Base-by-base conservation (phyloP, 202 grass and related monocot genomes). In the Schoenoplectus tabernaemontani region DNA sequence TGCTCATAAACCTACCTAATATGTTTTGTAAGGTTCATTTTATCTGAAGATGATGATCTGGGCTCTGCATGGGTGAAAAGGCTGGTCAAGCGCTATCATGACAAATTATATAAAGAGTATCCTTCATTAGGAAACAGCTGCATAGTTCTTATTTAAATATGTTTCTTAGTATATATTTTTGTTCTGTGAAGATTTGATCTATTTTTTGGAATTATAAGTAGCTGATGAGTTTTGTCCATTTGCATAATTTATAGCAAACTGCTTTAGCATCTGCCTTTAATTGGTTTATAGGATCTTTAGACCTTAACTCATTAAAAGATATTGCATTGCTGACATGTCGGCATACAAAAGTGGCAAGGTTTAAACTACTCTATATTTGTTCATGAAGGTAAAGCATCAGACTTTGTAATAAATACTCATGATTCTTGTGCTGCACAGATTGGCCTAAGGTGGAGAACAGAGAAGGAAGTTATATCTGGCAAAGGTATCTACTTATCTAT, bases 41-140 rank as follows among this genome's bases (percentile, higher is more conserved):
- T 98, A 82, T 92, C 91, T 42, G 89, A 92, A 65, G 91, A 98
- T 60, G 91, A 98, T 90, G 95, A 94, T 59, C 83, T 92, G 83
- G 87, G 91, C 64, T 94, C 91, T 38, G 91, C 86, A 22, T 98
- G 95, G 95, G 95, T 88, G 53, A 98, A 94, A 79, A 92, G 88
- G 81, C 91, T 94, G 22, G 91, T 97, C n/a, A 94, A 97, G 42
- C 87, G 83, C 64, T 97, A 97, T 63, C 93, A 94, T 87, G 87
- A 90, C 81, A 97, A 97, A 53, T 91, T 97, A 83, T 97, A 92
- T 84, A 97, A 94, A 63, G 91, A 97, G 91, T 97, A 94, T 97
- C 95, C 87, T 90, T 87, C 81, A 82, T 75, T 20, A 54, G 72
- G 66, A 53, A 46, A 42, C 56, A 16, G 15, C 70, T 64, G 33